Percentiles rank a stretch among this genome's conserved stretches.
phyloP scores from a whole-genome alignment of 257 asterid species.

The Solanum chaucha region DNA sequence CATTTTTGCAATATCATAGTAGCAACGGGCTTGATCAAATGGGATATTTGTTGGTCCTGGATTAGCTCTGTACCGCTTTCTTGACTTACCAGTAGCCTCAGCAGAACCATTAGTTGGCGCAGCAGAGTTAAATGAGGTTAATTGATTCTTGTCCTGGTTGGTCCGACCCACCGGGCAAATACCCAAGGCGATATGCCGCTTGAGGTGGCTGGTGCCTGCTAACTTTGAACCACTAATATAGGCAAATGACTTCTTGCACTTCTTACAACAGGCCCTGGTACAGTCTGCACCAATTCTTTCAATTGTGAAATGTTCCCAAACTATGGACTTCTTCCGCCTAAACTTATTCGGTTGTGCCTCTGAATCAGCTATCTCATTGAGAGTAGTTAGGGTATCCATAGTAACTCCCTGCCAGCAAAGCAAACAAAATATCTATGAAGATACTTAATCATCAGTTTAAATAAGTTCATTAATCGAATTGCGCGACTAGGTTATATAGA shows the following conservation, averaged over 20 bases:
- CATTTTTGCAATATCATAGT: conserved; percentile 56
- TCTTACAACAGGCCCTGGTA: conserved; percentile 68
- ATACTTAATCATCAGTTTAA: not conserved
- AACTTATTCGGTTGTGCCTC: conserved; percentile 47
- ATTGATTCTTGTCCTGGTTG: conserved; percentile 27
- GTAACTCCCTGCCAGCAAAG: conserved; percentile 20
- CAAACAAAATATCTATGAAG: not conserved
- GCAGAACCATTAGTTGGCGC: conserved; percentile 21
- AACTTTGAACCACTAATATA: conserved; percentile 66
- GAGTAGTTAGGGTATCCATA: conserved; percentile 36
- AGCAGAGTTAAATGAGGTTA: conserved; percentile 14
- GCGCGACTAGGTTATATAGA: not conserved
- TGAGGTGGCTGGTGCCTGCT: conserved; percentile 91
- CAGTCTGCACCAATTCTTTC: conserved; percentile 34
- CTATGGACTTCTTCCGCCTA: conserved; percentile 72
- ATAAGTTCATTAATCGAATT: not conserved
- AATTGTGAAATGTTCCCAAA: conserved; percentile 80
- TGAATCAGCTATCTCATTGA: conserved; percentile 33
- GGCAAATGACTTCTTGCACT: conserved; percentile 78
- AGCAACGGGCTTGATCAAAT: conserved; percentile 32
- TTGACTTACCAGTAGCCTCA: conserved; percentile 41
- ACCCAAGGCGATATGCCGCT: conserved; percentile 67
- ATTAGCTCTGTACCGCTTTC: conserved; percentile 49
- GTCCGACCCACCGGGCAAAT: conserved; percentile 52
- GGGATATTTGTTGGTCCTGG: conserved; percentile 19